These are phyloP conservation scores for Bipolaris bicolor DNA, from an alignment of 2,329 filamentous ascomycete genomes.

Conservation along the genomic window DNA sequence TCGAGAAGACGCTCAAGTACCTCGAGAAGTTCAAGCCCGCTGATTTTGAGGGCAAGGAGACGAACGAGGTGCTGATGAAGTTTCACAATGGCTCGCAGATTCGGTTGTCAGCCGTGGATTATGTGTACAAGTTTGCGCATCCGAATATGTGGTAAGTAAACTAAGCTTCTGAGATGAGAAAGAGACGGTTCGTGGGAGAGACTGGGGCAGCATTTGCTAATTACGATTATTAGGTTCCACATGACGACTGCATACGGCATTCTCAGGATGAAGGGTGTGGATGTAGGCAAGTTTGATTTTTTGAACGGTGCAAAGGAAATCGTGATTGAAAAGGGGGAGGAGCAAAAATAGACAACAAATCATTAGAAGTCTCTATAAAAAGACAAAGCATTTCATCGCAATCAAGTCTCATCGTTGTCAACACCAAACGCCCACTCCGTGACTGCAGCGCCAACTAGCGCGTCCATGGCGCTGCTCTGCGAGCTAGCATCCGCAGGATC, in stretches of 20 bases:
- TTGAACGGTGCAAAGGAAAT: conserved; percentile 41
- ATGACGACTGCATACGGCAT: conserved; percentile 65
- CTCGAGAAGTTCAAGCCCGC: conserved; percentile 54
- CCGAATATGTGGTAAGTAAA: conserved; percentile 61
- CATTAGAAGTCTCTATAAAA: not conserved
- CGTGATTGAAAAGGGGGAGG: not conserved
- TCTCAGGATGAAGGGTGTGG: conserved; percentile 65
- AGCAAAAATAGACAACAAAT: not conserved
- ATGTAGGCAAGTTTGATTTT: conserved; percentile 67
- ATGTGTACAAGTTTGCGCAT: conserved; percentile 57
- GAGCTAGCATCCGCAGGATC: conserved; percentile 61
- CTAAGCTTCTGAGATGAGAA: not conserved
- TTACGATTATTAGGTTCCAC: conserved; percentile 60
- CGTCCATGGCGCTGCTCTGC: conserved; percentile 71
- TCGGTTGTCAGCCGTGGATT: conserved; percentile 54
- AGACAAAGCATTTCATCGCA: too few relatives aligned
- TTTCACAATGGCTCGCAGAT: conserved; percentile 31
- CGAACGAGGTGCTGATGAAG: conserved; percentile 49
- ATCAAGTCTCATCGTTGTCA: not conserved
- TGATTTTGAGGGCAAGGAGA: conserved; percentile 53
- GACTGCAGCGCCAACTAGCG: conserved; percentile 65
- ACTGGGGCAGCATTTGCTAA: not conserved
- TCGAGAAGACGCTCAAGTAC: conserved; percentile 56
- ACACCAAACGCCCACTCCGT: not conserved
- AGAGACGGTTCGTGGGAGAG: not conserved